Evolutionary conservation across 257 asterid genomes (phyloP), one percentile per base, ranked within the genome.

Genomic region (Solanum ossicruentum): DNA sequence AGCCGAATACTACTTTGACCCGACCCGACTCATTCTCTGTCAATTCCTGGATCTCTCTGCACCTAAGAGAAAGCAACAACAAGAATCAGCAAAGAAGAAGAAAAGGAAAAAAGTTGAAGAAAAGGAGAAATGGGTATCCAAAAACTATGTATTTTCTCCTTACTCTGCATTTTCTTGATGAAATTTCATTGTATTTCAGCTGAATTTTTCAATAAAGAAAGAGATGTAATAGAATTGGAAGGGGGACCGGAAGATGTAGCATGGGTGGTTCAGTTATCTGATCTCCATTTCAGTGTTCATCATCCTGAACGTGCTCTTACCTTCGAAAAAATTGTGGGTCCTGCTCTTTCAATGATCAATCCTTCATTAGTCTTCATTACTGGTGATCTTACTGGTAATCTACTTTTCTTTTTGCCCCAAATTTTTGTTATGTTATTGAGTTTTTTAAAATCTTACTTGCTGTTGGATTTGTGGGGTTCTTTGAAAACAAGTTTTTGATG

Each of bases 231-330:
- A 3, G 92, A 90, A 86, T 72, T 87, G 52, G 86, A 86, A 49
- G 93, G 87, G 39, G 92, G 90, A 18, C 95, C 97, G 10, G 93
- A 92, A 87, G 99, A 97, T 90, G 93, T 97, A 87, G 95, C 88
- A 82, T 97, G 98, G 99, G 88, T 94, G 86, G 99, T 95, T 88
- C 98, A 97, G 93, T 94, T 97, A 16, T 94, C 99, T 83, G 99
- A 95, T 94, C 98, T 97, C 80, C 98, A 95, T 89, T 97, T 97
- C 93, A 97, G 98, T 88, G 95, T 92, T 71, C 97, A 97, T 88
- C 93, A 92, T 69, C 98, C 98, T 6, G 90, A 92, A 16, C 91
- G 99, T 63, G 99, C 98, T 26, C 89, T 71, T 52, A 93, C 90
- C 85, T 94, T 97, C 93, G 86, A 51, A 80, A 75, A 91, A 8